phyloP scores from a whole-genome alignment of 1,284 basidiomycete genomes.

The Irpex lacteus region DNA sequence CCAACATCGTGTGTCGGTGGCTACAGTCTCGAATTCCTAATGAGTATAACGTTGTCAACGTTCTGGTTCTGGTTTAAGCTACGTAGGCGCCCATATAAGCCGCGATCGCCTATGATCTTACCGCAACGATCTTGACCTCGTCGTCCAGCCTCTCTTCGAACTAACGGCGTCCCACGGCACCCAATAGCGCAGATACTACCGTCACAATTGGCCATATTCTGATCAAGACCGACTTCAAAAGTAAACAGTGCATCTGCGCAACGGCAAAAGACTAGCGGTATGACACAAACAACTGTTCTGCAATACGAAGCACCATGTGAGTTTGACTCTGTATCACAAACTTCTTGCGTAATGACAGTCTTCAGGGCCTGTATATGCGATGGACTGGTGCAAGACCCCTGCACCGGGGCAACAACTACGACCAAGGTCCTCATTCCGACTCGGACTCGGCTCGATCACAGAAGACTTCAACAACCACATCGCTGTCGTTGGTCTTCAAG shows the following conservation, averaged over 20 bases:
- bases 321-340: not conserved
- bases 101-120: not conserved
- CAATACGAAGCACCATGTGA: slow-evolving; percentile 27
- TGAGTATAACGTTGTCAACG: no score
- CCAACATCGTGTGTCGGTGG: no score
- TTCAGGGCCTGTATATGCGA: slow-evolving; percentile 76
- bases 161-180: not conserved
- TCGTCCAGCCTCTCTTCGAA: not conserved
- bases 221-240: not conserved
- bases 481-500: slow-evolving; percentile 78
- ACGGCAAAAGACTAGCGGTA: not conserved
- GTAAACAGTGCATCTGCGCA: not conserved
- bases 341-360: not conserved
- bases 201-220: not conserved
- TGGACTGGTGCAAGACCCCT: slow-evolving; percentile 83
- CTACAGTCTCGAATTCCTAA: no score
- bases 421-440: slow-evolving; percentile 74
- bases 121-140: not conserved
- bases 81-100: not conserved
- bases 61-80: no score
- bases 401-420: slow-evolving; percentile 69
- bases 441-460: slow-evolving; percentile 76
- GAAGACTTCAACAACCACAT: slow-evolving; percentile 82
- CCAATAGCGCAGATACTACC: not conserved
- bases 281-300: slow-evolving; percentile 25